Percentiles rank a stretch among this genome's conserved stretches.
Conservation (phyloP, 2,329 filamentous ascomycete species). For the Penicillium nordicum region DNA sequence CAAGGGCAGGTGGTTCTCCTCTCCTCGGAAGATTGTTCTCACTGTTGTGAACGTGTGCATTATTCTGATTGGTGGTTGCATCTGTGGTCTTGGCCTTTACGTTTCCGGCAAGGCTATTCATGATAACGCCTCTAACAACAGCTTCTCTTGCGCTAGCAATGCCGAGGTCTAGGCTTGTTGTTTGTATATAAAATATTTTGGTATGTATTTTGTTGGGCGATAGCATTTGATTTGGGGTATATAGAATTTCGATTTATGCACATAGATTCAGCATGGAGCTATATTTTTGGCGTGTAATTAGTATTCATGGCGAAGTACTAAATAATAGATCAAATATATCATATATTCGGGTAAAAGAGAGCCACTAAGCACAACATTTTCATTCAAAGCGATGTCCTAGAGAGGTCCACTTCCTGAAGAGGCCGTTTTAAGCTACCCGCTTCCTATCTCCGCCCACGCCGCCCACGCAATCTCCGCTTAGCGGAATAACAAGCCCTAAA, state of each 20-base stretch:
- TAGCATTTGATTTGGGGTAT: not conserved
- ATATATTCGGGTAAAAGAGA: too few relatives aligned
- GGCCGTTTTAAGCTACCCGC: too few relatives aligned
- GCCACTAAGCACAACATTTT: too few relatives aligned
- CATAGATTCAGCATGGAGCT: not conserved
- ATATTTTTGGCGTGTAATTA: not conserved
- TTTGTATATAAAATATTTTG: not conserved
- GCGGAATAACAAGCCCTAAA: too few relatives aligned
- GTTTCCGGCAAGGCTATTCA: conserved; percentile 25
- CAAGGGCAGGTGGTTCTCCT: conserved; percentile 40
- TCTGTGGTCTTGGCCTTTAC: conserved; percentile 27
- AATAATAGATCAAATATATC: not conserved
- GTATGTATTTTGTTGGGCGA: not conserved
- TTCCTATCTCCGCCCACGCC: too few relatives aligned
- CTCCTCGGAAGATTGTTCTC: conserved; percentile 44
- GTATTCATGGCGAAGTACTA: too few relatives aligned
- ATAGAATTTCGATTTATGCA: conserved; percentile 1
- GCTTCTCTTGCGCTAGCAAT: conserved; percentile 42
- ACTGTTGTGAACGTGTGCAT: conserved; percentile 46
- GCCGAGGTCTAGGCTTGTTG: conserved; percentile 10
- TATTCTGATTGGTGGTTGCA: conserved; percentile 34
- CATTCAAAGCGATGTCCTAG: too few relatives aligned
- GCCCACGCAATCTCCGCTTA: too few relatives aligned
- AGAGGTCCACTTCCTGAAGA: too few relatives aligned
- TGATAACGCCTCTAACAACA: conserved; percentile 30